Percentiles rank a stretch among this genome's conserved stretches.
Conservation (phyloP, 192 early-diverging fungal genomes). For the Chytriomyces sp. region DNA sequence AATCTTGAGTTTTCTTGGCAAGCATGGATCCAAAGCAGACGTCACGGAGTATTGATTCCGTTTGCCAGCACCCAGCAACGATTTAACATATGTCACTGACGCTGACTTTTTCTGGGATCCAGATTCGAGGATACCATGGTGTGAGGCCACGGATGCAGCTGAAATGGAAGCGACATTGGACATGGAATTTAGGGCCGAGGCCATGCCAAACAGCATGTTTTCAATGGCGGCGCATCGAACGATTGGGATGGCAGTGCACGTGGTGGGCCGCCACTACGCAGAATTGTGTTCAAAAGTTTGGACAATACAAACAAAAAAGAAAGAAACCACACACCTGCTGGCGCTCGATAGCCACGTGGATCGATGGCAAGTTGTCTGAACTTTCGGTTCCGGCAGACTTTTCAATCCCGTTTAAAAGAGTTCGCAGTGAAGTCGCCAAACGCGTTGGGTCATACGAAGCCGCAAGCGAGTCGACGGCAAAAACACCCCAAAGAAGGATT, state of each 20-base stretch:
- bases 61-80: background rate
- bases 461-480: background rate
- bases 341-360: constrained; percentile 16
- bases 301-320: no score
- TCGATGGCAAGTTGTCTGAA: background rate
- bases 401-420: background rate
- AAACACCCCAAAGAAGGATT: background rate
- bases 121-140: background rate
- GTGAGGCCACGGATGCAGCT: background rate
- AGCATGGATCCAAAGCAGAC: background rate
- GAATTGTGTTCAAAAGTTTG: no score
- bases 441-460: constrained; percentile 9
- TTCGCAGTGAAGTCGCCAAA: background rate
- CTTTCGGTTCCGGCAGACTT: background rate
- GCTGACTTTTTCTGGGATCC: constrained; percentile 12
- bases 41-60: background rate
- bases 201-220: constrained; percentile 20
- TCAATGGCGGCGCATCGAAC: constrained; percentile 28
- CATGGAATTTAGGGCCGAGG: background rate
- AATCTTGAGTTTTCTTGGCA: background rate
- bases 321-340: background rate
- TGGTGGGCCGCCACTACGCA: constrained; percentile 2
- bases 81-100: background rate
- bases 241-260: constrained; percentile 1
- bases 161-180: background rate